Conservation (phyloP, 2,329 filamentous ascomycete genomes). For the Fusarium aywerte region DNA sequence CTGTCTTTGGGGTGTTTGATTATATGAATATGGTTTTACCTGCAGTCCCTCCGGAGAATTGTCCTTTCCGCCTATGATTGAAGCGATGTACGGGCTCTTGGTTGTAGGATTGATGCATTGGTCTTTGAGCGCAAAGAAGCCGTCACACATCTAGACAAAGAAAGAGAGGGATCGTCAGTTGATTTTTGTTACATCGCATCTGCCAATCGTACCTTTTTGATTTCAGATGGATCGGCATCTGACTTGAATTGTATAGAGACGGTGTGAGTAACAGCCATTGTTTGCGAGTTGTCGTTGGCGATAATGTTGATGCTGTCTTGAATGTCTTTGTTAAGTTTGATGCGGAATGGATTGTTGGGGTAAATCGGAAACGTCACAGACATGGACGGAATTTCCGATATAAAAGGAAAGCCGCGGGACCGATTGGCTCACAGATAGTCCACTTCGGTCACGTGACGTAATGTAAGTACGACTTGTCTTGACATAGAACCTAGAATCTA, state of each 20-base stretch:
- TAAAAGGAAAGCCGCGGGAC: background rate
- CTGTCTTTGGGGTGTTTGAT: rapidly evolving
- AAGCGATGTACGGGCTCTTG: constrained; percentile 5
- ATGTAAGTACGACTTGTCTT: background rate
- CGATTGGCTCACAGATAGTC: background rate
- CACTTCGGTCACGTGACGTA: background rate
- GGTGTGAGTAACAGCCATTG: constrained; percentile 13
- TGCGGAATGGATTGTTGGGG: background rate
- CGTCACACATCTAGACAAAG: background rate
- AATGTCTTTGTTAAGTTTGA: background rate
- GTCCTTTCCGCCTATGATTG: constrained; percentile 13
- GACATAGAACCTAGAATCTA: background rate
- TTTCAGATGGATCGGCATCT: background rate
- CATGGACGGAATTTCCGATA: background rate
- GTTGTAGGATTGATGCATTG: constrained; percentile 14
- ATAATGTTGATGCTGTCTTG: background rate
- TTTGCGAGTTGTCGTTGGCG: background rate
- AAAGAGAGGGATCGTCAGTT: background rate
- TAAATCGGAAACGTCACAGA: background rate
- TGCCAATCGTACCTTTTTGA: background rate
- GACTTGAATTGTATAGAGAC: constrained; percentile 24
- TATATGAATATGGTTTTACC: background rate
- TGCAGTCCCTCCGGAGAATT: constrained; percentile 25
- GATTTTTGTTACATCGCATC: rapidly evolving
- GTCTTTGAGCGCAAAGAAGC: constrained; percentile 15